Percentiles rank a stretch among this genome's conserved stretches.
These are phyloP conservation scores for Eucalyptus lansdowneana DNA, from an alignment of 345 rosid genomes.

Conservation along the genomic window DNA sequence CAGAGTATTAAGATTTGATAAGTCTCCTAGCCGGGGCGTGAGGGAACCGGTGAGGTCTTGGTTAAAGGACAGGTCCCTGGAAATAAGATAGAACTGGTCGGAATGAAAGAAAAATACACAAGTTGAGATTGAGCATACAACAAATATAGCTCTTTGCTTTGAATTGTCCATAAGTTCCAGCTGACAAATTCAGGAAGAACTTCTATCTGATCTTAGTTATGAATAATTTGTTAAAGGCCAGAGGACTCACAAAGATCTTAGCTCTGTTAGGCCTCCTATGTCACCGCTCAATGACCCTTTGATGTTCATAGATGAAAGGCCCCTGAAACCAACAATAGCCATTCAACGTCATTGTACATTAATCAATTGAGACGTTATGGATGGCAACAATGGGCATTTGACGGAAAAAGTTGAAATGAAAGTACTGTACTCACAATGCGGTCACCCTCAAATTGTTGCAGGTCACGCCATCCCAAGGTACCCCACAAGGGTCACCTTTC, in stretches of 20 bases:
- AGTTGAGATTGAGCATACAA: background rate
- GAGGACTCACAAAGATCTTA: conserved; percentile 72
- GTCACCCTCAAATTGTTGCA: conserved; percentile 69
- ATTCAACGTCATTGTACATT: background rate
- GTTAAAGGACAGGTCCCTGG: conserved; percentile 86
- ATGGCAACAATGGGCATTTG: background rate
- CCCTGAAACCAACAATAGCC: conserved; percentile 24
- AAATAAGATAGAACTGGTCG: background rate
- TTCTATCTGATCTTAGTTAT: background rate
- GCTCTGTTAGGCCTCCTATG: conserved; percentile 75
- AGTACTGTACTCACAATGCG: conserved; percentile 44
- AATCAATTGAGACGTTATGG: background rate
- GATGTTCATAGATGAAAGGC: conserved; percentile 75
- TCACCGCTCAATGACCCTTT: conserved; percentile 81
- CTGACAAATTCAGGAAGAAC: background rate
- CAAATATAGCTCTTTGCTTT: background rate
- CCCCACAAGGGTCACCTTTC: conserved; percentile 66
- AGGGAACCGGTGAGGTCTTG: conserved; percentile 62
- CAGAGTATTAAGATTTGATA: conserved; percentile 71
- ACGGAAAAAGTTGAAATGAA: background rate
- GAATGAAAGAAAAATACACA: background rate
- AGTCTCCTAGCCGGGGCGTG: conserved; percentile 65
- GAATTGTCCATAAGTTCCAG: background rate
- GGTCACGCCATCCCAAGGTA: conserved; percentile 85
- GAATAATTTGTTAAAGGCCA: background rate